These are phyloP conservation scores for Aspergillus indologenus DNA, from an alignment of 495 filamentous ascomycete genomes.

Conservation along the genomic window DNA sequence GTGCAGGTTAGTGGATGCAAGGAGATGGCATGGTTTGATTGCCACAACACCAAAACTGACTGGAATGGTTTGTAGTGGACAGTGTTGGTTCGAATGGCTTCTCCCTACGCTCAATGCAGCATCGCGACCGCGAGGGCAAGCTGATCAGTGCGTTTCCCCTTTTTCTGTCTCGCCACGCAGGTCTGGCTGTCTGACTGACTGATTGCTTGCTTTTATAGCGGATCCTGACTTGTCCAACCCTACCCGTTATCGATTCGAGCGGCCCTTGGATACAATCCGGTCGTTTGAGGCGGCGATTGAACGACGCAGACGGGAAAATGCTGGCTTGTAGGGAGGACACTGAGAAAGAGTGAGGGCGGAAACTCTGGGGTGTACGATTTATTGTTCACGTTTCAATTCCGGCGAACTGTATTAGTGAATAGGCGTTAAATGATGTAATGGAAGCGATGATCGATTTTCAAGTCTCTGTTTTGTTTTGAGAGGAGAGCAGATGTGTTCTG, in stretches of 20 bases:
- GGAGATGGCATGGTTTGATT: neutral
- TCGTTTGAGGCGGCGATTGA: constrained; percentile 91
- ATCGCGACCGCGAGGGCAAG: constrained; percentile 78
- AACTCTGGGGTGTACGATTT: neutral
- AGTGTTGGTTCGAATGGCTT: constrained; percentile 33
- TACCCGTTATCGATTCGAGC: constrained; percentile 80
- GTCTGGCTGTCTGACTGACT: constrained; percentile 8
- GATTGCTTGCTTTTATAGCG: constrained; percentile 26
- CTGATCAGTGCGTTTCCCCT: constrained; percentile 62
- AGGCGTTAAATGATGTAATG: neutral
- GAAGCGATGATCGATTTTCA: neutral
- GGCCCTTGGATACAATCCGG: constrained; percentile 89
- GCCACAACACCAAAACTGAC: constrained; percentile 2
- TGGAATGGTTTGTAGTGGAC: constrained; percentile 11
- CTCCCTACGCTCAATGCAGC: constrained; percentile 67
- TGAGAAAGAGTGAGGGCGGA: neutral
- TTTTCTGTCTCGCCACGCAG: constrained; percentile 29
- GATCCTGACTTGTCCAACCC: constrained; percentile 53
- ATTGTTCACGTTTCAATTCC: neutral
- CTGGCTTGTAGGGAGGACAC: neutral
- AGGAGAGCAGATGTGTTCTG: no score
- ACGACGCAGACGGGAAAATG: constrained; percentile 32
- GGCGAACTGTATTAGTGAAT: neutral
- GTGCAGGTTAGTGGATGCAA: constrained; percentile 66
- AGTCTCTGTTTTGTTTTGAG: neutral